Percentiles rank a stretch among this genome's conserved stretches.
Conservation (phyloP, 208 protist genomes). For the Borovskyia barvae region DNA sequence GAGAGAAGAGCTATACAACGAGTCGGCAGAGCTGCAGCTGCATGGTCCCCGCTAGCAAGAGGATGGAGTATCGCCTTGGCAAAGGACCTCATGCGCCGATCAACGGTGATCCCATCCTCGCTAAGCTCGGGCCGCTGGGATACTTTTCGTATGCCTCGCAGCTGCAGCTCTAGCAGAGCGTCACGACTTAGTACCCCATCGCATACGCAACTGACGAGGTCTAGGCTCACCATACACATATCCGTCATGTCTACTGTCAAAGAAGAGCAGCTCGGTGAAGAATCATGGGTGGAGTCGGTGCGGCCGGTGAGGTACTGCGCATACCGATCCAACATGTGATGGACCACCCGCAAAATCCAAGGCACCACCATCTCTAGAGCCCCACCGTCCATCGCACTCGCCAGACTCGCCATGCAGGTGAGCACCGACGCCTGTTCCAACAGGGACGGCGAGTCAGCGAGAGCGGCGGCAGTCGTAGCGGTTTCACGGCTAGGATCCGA, state of each 20-base stretch:
- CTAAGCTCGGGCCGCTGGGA: background rate
- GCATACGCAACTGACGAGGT: constrained; percentile 54
- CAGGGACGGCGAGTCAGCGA: constrained; percentile 3
- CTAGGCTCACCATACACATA: constrained; percentile 40
- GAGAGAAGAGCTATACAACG: constrained; percentile 19
- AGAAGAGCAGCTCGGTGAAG: background rate
- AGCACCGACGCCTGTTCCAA: constrained; percentile 42
- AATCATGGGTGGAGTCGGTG: background rate
- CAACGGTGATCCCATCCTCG: background rate
- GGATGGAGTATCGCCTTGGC: constrained; percentile 9
- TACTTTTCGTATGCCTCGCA: too few relatives aligned
- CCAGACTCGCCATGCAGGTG: constrained; percentile 33
- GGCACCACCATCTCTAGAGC: constrained; percentile 15
- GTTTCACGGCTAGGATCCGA: too few relatives aligned
- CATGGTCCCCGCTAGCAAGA: background rate
- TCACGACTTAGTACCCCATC: constrained; percentile 38
- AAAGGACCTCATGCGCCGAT: constrained; percentile 11
- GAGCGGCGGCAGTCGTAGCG: too few relatives aligned
- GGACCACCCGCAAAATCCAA: constrained; percentile 25
- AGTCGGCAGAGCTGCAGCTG: constrained; percentile 12
- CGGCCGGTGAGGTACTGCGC: constrained; percentile 6
- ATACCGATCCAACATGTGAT: constrained; percentile 22
- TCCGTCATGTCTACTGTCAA: constrained; percentile 32
- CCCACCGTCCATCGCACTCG: constrained; percentile 15
- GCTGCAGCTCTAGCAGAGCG: constrained; percentile 5